phyloP scores from a whole-genome alignment of 345 rosid genomes.

The Ceriops zippeliana region DNA sequence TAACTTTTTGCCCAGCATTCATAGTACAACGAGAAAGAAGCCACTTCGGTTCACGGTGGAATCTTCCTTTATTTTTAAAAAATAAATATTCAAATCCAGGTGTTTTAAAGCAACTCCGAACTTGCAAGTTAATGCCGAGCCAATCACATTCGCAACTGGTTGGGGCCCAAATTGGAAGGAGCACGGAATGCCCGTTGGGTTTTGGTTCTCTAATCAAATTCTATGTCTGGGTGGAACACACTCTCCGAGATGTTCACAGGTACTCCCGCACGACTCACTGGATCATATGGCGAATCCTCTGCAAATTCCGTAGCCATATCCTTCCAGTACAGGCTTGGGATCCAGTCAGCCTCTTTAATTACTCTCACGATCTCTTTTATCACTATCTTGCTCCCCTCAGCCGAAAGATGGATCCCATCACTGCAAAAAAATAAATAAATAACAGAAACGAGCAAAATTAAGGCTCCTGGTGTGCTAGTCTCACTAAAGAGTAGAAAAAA shows the following conservation, averaged over 20 bases:
- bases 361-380: constrained; percentile 54
- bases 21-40: no score
- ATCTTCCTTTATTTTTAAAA: no score
- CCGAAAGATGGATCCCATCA: constrained; percentile 72
- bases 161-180: not conserved
- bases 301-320: constrained; percentile 50
- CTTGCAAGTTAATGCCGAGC: no score
- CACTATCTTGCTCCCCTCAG: constrained; percentile 58
- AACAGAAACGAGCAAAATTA: no score
- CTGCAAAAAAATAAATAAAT: constrained; percentile 24
- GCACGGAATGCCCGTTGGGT: not conserved
- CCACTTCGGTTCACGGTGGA: no score
- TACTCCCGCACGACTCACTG: constrained; percentile 8
- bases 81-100: no score
- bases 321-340: constrained; percentile 63
- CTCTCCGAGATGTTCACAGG: constrained; percentile 8
- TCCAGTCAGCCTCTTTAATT: constrained; percentile 64
- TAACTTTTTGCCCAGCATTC: no score
- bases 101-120: no score
- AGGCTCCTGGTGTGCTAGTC: no score
- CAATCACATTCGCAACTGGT: no score
- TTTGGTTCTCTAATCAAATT: not conserved
- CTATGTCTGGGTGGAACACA: not conserved
- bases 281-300: constrained; percentile 34
- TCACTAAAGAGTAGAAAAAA: no score